A percentile compares a stretch with the other conserved stretches of the same genome.
These are phyloP conservation scores for Sextonia rubra DNA, from an alignment of 164 flowering plant genomes.

Conservation along the genomic window DNA sequence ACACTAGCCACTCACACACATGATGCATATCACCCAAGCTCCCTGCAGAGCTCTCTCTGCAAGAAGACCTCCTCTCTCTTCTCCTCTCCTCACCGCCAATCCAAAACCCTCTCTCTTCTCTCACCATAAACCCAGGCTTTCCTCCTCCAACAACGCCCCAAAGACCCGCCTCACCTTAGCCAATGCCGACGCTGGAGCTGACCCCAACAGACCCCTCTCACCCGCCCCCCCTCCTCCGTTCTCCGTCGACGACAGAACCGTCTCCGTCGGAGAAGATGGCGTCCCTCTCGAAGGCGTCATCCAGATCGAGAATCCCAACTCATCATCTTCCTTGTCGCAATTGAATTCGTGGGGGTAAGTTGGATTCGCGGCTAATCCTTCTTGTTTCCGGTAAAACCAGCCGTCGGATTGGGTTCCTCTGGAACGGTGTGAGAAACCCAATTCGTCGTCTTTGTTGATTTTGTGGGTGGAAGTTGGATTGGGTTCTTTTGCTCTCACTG, in stretches of 20 bases:
- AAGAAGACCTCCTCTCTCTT: slow-evolving; percentile 13
- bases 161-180: slow-evolving; percentile 31
- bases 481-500: no score
- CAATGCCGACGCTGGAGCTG: slow-evolving; percentile 30
- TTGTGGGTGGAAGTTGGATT: slow-evolving; percentile 66
- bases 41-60: slow-evolving; percentile 29
- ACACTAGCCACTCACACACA: neutral
- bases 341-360: slow-evolving; percentile 73
- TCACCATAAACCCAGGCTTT: slow-evolving; percentile 8
- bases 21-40: slow-evolving; percentile 37
- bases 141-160: slow-evolving; percentile 15
- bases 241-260: slow-evolving; percentile 23
- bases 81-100: slow-evolving; percentile 20
- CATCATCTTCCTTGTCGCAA: slow-evolving; percentile 19
- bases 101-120: slow-evolving; percentile 31
- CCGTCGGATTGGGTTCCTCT: slow-evolving; percentile 49
- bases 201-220: slow-evolving; percentile 16
- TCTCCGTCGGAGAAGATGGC: slow-evolving; percentile 43
- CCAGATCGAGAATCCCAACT: slow-evolving; percentile 72
- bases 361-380: neutral
- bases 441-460: slow-evolving; percentile 27
- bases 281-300: slow-evolving; percentile 92
- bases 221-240: slow-evolving; percentile 14
- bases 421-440: slow-evolving; percentile 85
- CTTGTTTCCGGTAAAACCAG: neutral